phyloP scores from a whole-genome alignment of 1,284 basidiomycete species.

The Ganoderma sinense region DNA sequence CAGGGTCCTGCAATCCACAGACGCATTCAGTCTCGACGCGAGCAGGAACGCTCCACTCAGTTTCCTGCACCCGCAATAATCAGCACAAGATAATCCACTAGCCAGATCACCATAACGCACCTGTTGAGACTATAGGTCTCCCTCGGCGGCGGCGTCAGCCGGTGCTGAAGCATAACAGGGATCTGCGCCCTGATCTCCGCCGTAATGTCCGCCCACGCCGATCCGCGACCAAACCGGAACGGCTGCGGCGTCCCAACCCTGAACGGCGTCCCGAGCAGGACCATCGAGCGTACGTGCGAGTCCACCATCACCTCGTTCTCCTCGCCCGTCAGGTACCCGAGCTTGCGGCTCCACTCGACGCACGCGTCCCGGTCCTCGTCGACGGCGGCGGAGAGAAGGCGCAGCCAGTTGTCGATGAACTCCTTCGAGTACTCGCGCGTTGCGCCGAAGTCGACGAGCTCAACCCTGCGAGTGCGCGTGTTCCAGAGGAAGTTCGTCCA shows the following conservation, averaged over 20 bases:
- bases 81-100: not conserved
- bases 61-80: slow-evolving; percentile 62
- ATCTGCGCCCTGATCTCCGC: slow-evolving; percentile 81
- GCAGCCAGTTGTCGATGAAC: slow-evolving; percentile 92
- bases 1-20: slow-evolving; percentile 76
- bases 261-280: slow-evolving; percentile 86
- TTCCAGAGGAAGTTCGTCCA: slow-evolving; percentile 99
- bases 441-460: slow-evolving; percentile 97
- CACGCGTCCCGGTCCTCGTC: slow-evolving; percentile 76
- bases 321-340: slow-evolving; percentile 92
- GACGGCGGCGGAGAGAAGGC: slow-evolving; percentile 83
- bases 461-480: slow-evolving; percentile 66
- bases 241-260: slow-evolving; percentile 67
- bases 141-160: slow-evolving; percentile 90
- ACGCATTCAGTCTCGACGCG: slow-evolving; percentile 83
- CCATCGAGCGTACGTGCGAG: slow-evolving; percentile 89
- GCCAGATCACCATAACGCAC: slow-evolving; percentile 45
- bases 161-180: slow-evolving; percentile 90
- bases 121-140: slow-evolving; percentile 96
- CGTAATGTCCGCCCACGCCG: slow-evolving; percentile 76
- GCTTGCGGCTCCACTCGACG: slow-evolving; percentile 74
- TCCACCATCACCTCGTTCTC: slow-evolving; percentile 92
- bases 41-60: slow-evolving; percentile 93
- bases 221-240: slow-evolving; percentile 73
- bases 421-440: slow-evolving; percentile 86